Evolutionary conservation across 345 rosid genomes (phyloP).

Genomic region (Eucalyptus curtisii): DNA sequence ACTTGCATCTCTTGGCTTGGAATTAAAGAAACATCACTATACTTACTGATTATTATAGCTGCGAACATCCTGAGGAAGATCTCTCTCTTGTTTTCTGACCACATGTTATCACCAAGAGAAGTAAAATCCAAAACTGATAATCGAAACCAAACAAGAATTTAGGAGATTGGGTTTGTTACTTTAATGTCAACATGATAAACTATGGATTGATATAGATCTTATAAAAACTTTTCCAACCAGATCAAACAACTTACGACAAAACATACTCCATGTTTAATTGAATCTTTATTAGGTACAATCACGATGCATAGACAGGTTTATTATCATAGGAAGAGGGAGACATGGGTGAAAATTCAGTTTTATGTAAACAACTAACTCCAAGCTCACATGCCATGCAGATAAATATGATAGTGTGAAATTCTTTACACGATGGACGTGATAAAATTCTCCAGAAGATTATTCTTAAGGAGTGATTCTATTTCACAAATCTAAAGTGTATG

Average conservation of each 20-base stretch:
- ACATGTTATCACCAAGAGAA: not conserved
- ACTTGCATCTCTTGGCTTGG: not conserved
- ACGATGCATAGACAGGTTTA: not conserved
- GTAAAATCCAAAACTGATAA: not conserved
- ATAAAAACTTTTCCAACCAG: not conserved
- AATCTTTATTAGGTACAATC: not conserved
- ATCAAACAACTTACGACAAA: too few relatives aligned
- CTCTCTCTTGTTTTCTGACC: not conserved
- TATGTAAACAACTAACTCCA: not conserved
- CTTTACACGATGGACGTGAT: not conserved
- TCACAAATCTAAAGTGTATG: not conserved
- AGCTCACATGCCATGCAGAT: not conserved
- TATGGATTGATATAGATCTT: not conserved
- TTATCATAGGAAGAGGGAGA: not conserved
- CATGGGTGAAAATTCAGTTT: not conserved
- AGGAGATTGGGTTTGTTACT: not conserved
- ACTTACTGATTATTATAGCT: not conserved
- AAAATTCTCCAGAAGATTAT: not conserved
- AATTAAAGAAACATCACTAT: not conserved
- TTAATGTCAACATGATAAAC: not conserved
- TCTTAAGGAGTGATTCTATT: not conserved
- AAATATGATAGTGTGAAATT: not conserved
- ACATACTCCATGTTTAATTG: not conserved
- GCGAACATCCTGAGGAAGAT: not conserved
- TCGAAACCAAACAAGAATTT: not conserved